phyloP scores from a whole-genome alignment of 208 protist species.

The Jaenimonas drosophilae region DNA sequence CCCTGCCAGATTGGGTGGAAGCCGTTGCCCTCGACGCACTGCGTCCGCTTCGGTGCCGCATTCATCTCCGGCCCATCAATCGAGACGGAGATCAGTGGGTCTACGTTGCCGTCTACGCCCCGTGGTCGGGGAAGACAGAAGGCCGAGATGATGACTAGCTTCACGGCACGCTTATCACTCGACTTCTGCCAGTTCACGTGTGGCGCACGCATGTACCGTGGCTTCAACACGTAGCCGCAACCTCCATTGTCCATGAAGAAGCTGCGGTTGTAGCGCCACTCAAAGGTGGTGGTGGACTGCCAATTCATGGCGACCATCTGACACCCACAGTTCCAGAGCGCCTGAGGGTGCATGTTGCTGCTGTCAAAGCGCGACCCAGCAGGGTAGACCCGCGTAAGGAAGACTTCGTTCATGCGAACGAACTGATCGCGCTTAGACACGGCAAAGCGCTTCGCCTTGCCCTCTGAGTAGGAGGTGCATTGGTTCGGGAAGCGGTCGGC shows the following conservation, averaged over 20 bases:
- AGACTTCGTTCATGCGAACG: constrained; percentile 33
- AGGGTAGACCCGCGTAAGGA: constrained; percentile 86
- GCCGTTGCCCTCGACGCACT: constrained; percentile 45
- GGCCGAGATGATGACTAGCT: constrained; percentile 51
- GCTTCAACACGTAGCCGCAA: constrained; percentile 91
- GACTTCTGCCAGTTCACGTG: constrained; percentile 85
- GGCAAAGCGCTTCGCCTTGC: constrained; percentile 26
- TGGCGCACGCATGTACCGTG: constrained; percentile 33
- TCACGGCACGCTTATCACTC: constrained; percentile 20
- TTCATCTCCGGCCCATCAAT: constrained; percentile 35
- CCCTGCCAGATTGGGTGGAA: constrained; percentile 71
- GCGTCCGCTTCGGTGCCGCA: constrained; percentile 14
- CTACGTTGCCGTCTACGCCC: constrained; percentile 34
- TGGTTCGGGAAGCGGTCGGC: constrained; percentile 27
- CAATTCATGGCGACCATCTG: constrained; percentile 89
- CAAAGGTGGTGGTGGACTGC: constrained; percentile 69
- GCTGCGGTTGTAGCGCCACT: constrained; percentile 52
- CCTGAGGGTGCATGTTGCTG: constrained; percentile 79
- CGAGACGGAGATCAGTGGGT: constrained; percentile 45
- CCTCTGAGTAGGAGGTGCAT: constrained; percentile 42
- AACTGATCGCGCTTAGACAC: constrained; percentile 11
- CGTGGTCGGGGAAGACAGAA: constrained; percentile 57
- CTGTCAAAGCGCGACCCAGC: constrained; percentile 67
- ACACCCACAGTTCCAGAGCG: constrained; percentile 39
- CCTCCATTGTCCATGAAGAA: constrained; percentile 81